A percentile compares a stretch with the other conserved stretches of the same genome.
phyloP scores from a whole-genome alignment of 208 protist genomes.

The Leishmania turanica region DNA sequence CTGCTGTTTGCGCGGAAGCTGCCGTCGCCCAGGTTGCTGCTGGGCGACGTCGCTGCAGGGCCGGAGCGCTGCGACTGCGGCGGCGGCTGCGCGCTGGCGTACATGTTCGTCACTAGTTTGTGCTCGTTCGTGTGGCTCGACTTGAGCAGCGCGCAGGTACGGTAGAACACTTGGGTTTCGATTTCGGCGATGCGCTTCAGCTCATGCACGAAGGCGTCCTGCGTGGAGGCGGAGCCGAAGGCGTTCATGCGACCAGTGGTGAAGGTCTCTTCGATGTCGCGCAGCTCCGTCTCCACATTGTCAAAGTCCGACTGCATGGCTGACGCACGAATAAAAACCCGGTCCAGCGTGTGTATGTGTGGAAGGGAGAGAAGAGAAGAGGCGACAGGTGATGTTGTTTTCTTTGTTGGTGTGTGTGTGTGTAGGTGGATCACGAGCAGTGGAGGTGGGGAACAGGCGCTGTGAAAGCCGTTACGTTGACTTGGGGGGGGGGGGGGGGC shows the following conservation, averaged over 20 bases:
- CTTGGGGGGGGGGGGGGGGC: too few species aligned
- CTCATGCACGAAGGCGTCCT: conserved; percentile 79
- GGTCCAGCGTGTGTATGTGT: background rate
- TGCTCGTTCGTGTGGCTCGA: conserved; percentile 61
- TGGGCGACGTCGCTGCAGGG: conserved; percentile 7
- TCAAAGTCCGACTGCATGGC: conserved; percentile 72
- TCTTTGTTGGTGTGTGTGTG: too few species aligned
- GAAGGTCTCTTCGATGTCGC: conserved; percentile 85
- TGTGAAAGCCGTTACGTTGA: too few species aligned
- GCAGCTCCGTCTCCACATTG: conserved; percentile 78
- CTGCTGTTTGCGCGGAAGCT: conserved; percentile 35
- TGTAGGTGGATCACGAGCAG: background rate
- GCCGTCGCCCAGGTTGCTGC: conserved; percentile 20
- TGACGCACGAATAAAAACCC: background rate
- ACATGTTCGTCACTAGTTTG: conserved; percentile 68
- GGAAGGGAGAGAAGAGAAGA: background rate
- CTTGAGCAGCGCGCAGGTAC: conserved; percentile 75
- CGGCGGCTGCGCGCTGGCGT: conserved; percentile 50
- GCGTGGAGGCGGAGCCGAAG: conserved; percentile 66
- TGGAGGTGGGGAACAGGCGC: background rate
- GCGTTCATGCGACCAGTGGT: conserved; percentile 83
- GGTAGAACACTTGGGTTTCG: conserved; percentile 88
- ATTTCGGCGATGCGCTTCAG: conserved; percentile 79
- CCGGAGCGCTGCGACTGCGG: conserved; percentile 30
- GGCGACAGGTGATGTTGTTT: too few species aligned